These are phyloP conservation scores for Ambrosiella xylebori DNA, from an alignment of 2,329 filamentous ascomycete genomes.

Conservation along the genomic window DNA sequence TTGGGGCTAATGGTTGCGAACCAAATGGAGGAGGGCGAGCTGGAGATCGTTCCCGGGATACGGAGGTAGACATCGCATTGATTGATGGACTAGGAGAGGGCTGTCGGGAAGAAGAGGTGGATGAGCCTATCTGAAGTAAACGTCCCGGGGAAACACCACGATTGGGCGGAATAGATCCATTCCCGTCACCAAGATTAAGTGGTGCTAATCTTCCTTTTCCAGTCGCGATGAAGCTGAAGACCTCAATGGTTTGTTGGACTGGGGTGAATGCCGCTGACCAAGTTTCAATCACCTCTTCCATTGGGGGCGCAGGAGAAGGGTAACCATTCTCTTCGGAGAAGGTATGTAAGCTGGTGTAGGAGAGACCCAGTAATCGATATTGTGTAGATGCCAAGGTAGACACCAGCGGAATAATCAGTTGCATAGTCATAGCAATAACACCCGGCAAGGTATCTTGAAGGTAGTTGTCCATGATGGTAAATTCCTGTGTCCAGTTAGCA, in stretches of 20 bases:
- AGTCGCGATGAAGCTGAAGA: slow-evolving; percentile 42
- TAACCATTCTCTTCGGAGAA: slow-evolving; percentile 54
- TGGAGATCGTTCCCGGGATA: slow-evolving; percentile 3
- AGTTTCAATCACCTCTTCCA: slow-evolving; percentile 49
- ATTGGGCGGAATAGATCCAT: slow-evolving; percentile 7
- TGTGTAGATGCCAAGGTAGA: slow-evolving; percentile 57
- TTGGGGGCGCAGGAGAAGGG: slow-evolving; percentile 53
- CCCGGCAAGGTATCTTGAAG: slow-evolving; percentile 54
- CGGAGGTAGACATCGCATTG: not conserved
- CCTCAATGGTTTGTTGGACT: slow-evolving; percentile 48
- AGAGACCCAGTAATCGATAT: slow-evolving; percentile 57
- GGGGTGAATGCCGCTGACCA: slow-evolving; percentile 50
- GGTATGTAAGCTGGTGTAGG: slow-evolving; percentile 60
- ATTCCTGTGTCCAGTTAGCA: slow-evolving; percentile 36
- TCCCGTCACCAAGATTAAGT: slow-evolving; percentile 6
- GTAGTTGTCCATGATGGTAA: slow-evolving; percentile 57
- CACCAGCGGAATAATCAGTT: slow-evolving; percentile 55
- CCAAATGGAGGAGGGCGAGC: slow-evolving; percentile 4
- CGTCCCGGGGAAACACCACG: not conserved
- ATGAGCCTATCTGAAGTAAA: not conserved
- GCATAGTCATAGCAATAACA: slow-evolving; percentile 53
- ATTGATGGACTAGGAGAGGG: slow-evolving; percentile 1
- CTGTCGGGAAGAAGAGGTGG: not conserved
- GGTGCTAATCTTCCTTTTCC: slow-evolving; percentile 43
- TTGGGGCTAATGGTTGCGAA: slow-evolving; percentile 11